These are phyloP conservation scores for Aureobasidium subglaciale DNA, from an alignment of 2,329 filamentous ascomycete genomes.

Conservation along the genomic window DNA sequence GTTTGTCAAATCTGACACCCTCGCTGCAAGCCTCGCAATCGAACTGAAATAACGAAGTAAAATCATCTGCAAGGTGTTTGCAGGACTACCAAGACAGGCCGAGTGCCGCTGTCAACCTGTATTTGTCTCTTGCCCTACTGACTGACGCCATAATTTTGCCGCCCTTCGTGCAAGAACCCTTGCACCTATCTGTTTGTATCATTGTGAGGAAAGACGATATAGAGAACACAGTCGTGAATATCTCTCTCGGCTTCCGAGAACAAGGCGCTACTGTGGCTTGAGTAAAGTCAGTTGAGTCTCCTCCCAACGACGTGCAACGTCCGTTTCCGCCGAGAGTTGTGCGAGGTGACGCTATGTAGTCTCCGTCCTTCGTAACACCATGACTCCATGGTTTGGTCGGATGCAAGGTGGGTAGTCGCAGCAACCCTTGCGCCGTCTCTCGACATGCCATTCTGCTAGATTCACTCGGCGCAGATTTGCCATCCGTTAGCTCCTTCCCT, in stretches of 20 bases:
- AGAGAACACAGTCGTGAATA: no score
- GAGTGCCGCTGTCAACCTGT: background rate
- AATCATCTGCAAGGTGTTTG: conserved; percentile 9
- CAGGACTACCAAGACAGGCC: background rate
- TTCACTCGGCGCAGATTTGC: conserved; percentile 7
- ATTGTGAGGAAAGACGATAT: background rate
- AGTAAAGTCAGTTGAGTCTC: background rate
- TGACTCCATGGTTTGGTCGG: conserved; percentile 7
- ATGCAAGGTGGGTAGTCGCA: conserved; percentile 14
- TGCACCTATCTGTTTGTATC: background rate
- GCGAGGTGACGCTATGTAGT: background rate
- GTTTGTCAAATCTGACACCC: background rate
- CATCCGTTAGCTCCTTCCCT: conserved; percentile 10
- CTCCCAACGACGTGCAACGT: background rate
- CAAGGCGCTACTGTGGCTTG: background rate
- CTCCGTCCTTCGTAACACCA: conserved; percentile 1
- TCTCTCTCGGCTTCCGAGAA: no score
- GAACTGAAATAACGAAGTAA: background rate
- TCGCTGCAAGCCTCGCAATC: background rate
- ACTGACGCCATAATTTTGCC: background rate
- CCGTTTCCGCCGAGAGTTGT: background rate
- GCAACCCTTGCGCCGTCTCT: conserved; percentile 9
- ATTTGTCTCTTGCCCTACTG: background rate
- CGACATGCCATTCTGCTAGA: background rate
- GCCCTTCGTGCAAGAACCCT: background rate